Evolutionary conservation across 306 rosid genomes (phyloP), one percentile per base, ranked within the genome.

Genomic region (Cucurbita maxima): DNA sequence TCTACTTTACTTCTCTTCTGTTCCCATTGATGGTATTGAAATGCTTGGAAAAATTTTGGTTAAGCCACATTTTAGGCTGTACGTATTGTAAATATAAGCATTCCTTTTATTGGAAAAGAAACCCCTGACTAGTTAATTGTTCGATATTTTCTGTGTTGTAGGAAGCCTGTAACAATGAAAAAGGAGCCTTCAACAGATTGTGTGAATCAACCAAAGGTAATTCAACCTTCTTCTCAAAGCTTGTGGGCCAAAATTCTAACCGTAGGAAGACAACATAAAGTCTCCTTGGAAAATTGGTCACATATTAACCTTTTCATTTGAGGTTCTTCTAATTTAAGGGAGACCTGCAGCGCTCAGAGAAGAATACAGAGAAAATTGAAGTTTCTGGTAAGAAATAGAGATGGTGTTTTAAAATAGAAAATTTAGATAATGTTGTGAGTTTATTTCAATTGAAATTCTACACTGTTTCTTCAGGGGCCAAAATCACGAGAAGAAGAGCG

Each of bases 401-500:
- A n/a, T 5, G 72, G 61, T 44, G 20, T 30, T n/a, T 50, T 77
- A 16, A 8, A 36, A 45, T 2, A 30, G 69, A 79, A 51, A 30
- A 77, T 56, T n/a, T 51, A 13, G 16, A 13, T 20, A 53, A 22
- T 77, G 58, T 73, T 37, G 20, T 3, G 11, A 54, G 25, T 7
- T 72, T 40, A 14, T 59, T 77, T 58, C 30, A 76, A 20, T 25
- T 48, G 54, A 50, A 48, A 50, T 55, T 62, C 30, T 36, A 38
- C 30, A 19, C 69, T 77, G 79, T 10, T 83, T 76, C 82, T 52
- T 19, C 79, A 87, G 92, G 79, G 68, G 81, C 81, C 58, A 59
- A 55, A 61, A 80, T 73, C 37, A 71, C 60, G 50, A 74, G 79
- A 78, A 87, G 96, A 73, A 90, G 79, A 82, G 87, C 97, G 72